phyloP scores from a whole-genome alignment of 1,284 basidiomycete species.

The Fomitopsis schrenkii region DNA sequence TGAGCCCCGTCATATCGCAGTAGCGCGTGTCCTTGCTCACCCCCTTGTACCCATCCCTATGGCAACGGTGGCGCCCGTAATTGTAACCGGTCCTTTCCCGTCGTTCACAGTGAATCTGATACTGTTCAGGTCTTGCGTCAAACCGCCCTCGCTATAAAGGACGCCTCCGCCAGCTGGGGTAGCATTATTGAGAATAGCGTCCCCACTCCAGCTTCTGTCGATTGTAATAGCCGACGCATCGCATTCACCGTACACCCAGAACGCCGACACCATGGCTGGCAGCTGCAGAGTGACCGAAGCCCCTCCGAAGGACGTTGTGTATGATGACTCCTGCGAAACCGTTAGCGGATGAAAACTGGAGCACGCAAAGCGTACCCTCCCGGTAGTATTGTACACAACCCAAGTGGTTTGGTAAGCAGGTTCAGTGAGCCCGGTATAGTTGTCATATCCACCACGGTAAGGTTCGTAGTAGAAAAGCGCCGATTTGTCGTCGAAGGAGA shows the following conservation, averaged over 20 bases:
- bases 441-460: background rate
- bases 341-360: background rate
- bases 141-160: background rate
- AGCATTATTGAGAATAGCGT: background rate
- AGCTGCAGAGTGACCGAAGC: background rate
- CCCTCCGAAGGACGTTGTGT: background rate
- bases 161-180: background rate
- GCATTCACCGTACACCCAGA: background rate
- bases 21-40: background rate
- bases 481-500: background rate
- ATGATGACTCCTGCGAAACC: background rate
- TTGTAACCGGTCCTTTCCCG: background rate
- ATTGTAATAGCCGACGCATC: background rate
- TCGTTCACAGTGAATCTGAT: background rate
- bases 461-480: background rate
- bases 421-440: background rate
- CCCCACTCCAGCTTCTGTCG: background rate
- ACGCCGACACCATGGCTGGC: background rate
- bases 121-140: background rate
- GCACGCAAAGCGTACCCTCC: background rate
- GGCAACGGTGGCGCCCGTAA: background rate
- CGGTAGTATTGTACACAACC: background rate
- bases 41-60: background rate
- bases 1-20: background rate
- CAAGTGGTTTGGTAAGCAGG: background rate